Base-by-base conservation (phyloP, 2,329 filamentous ascomycete species). In the Aspergillus clavatus region DNA sequence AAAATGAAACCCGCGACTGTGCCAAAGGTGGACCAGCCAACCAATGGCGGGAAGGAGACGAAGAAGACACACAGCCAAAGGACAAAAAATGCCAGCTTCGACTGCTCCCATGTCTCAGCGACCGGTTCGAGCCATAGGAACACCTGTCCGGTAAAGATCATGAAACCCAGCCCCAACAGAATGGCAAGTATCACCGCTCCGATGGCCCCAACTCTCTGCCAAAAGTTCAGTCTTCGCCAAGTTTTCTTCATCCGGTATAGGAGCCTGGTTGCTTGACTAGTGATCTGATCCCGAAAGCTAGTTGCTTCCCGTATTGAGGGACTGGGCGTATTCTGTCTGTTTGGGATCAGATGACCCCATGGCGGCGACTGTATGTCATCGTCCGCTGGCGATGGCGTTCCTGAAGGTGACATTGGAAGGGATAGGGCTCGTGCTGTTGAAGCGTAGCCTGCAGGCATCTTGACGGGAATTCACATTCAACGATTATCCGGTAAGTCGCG, bases 21-120 rank as follows among this genome's bases (percentile, higher is more conserved):
- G 23, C 86, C 74, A 57, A 84, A 83, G 1, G 85, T 87, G 50
- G 84, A 87, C 73, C 95, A 95, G 11, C 90, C 90, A 52, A 96
- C 84, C 57, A 95, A 68, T 2, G 90, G 90, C 16, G 90, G 90
- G 66, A 95, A 94, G 2, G 84, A 87, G 12, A 89, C 85, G 31
- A 79, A 63, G 64, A 90, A 89, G 27, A 86, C 84, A 56, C 87
- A 72, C 24, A 79, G 65, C 80, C 89, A 95, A 29, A 93, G 75
- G 40, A 96, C 79, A 48, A 83, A 67, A 74, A 82, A 87, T 35
- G 89, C 91, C 42, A 78, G 82, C 1, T 74, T 78, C 4, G 89
- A 72, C 23, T 81, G 77, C 59, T 88, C 81, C 89, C 89, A 96
- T 53, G 79, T 78, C 64, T 83, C 76, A 18, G 90, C 88, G 10